Evolutionary conservation across 352 stramenopile species (phyloP).

Genomic region (Pythium oligandrum): DNA sequence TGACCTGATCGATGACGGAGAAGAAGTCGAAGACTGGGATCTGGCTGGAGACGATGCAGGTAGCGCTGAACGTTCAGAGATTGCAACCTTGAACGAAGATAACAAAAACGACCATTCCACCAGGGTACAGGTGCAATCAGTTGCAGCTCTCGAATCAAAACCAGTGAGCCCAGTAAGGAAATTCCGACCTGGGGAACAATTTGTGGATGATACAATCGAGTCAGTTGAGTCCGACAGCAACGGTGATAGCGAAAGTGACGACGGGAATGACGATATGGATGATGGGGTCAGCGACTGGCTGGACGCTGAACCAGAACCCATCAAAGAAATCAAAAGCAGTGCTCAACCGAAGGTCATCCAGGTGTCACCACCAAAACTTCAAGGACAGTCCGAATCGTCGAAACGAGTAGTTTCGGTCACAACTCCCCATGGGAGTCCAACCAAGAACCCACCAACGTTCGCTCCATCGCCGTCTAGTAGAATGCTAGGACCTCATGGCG

Average conservation of each 20-base stretch:
- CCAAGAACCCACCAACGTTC: not conserved
- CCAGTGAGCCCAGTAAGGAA: not conserved
- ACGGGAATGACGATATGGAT: constrained; percentile 11
- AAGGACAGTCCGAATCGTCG: not conserved
- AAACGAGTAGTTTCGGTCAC: not conserved
- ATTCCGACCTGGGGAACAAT: constrained; percentile 6
- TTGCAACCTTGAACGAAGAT: not conserved
- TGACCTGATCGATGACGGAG: constrained; percentile 12
- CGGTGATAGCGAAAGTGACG: constrained; percentile 4
- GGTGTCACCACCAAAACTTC: not conserved
- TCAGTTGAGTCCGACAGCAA: constrained; percentile 11
- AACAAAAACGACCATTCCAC: not conserved
- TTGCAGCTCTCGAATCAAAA: not conserved
- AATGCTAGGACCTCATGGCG: constrained; percentile 1
- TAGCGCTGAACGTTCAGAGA: not conserved
- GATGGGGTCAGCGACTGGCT: constrained; percentile 54
- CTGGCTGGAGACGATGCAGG: not conserved
- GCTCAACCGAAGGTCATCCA: not conserved
- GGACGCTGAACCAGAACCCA: constrained; percentile 8
- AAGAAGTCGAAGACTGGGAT: constrained; percentile 21
- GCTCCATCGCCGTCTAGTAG: not conserved
- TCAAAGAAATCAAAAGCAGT: constrained; percentile 1
- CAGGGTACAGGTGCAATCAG: not conserved
- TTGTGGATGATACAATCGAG: constrained; percentile 7
- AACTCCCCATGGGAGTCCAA: not conserved